Conservation (phyloP, 108 stramenopile genomes). For the Stephanodiscus minutulus region DNA sequence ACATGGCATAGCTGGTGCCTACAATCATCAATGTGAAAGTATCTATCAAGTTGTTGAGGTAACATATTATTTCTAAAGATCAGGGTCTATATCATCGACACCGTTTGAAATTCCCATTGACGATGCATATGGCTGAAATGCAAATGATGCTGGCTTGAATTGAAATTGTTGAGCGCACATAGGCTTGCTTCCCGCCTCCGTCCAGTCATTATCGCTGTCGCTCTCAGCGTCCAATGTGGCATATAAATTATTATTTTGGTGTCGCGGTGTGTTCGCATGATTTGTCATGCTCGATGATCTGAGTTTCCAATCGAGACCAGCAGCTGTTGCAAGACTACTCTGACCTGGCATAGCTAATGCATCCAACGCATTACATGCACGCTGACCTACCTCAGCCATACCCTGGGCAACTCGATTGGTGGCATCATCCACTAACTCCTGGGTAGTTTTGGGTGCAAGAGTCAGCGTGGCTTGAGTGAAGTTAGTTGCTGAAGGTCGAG, state of each 20-base stretch:
- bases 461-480: constrained; percentile 37
- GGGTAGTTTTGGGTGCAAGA: constrained; percentile 42
- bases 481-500: constrained; percentile 8
- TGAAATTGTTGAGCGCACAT: constrained; percentile 13
- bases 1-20: no score
- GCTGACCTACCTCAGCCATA: constrained; percentile 42
- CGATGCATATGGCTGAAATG: constrained; percentile 17
- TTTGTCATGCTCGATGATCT: constrained; percentile 6
- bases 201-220: constrained; percentile 45
- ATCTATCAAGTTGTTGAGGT: no score
- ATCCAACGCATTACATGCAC: background rate
- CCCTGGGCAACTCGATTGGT: constrained; percentile 35
- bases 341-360: constrained; percentile 5
- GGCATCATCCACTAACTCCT: constrained; percentile 49
- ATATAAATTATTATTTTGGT: constrained; percentile 44
- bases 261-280: constrained; percentile 13
- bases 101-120: background rate
- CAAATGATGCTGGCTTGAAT: constrained; percentile 47
- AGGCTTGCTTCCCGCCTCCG: background rate
- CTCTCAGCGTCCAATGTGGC: constrained; percentile 43
- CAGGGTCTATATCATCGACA: constrained; percentile 40
- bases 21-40: no score
- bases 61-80: constrained; percentile 17
- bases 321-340: constrained; percentile 42
- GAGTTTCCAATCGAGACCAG: constrained; percentile 29